phyloP scores from a whole-genome alignment of 2,329 filamentous ascomycete genomes.

The Microascus cirrosus region DNA sequence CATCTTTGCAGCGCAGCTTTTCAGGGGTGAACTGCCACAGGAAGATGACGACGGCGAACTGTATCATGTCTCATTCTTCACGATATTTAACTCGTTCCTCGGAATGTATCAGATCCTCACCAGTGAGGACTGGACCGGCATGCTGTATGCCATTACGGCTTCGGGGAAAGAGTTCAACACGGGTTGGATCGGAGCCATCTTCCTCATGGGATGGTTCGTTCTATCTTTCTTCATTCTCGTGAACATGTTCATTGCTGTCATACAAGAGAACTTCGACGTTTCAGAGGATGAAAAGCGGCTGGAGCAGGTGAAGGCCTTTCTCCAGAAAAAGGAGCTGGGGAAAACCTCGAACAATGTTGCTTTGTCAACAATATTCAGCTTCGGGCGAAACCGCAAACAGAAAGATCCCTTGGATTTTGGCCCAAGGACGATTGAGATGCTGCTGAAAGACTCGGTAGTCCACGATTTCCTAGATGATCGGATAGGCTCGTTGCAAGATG shows the following conservation, averaged over 20 bases:
- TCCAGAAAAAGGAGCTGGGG: slow-evolving; percentile 81
- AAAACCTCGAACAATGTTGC: slow-evolving; percentile 63
- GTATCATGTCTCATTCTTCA: slow-evolving; percentile 67
- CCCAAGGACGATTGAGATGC: slow-evolving; percentile 86
- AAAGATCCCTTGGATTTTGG: slow-evolving; percentile 87
- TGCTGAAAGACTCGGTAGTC: slow-evolving; percentile 91
- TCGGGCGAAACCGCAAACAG: slow-evolving; percentile 42
- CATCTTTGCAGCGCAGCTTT: slow-evolving; percentile 87
- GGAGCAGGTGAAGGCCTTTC: slow-evolving; percentile 89
- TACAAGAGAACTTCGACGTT: slow-evolving; percentile 98
- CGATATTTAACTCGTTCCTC: slow-evolving; percentile 90
- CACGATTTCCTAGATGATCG: slow-evolving; percentile 84
- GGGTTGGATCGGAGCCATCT: slow-evolving; percentile 86
- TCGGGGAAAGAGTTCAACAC: slow-evolving; percentile 56
- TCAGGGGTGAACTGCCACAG: slow-evolving; percentile 71
- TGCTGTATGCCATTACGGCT: slow-evolving; percentile 72
- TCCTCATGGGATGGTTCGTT: slow-evolving; percentile 93
- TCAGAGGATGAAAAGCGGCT: slow-evolving; percentile 96
- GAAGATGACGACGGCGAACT: slow-evolving; percentile 49
- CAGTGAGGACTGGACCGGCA: slow-evolving; percentile 88
- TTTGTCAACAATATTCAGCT: slow-evolving; percentile 57
- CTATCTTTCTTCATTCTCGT: slow-evolving; percentile 89
- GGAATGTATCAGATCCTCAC: slow-evolving; percentile 97
- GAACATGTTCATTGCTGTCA: slow-evolving; percentile 99
- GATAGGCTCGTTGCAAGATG: slow-evolving; percentile 29